These are phyloP conservation scores for Xanthoconium purpureum DNA, from an alignment of 768 basidiomycete genomes.

Conservation along the genomic window DNA sequence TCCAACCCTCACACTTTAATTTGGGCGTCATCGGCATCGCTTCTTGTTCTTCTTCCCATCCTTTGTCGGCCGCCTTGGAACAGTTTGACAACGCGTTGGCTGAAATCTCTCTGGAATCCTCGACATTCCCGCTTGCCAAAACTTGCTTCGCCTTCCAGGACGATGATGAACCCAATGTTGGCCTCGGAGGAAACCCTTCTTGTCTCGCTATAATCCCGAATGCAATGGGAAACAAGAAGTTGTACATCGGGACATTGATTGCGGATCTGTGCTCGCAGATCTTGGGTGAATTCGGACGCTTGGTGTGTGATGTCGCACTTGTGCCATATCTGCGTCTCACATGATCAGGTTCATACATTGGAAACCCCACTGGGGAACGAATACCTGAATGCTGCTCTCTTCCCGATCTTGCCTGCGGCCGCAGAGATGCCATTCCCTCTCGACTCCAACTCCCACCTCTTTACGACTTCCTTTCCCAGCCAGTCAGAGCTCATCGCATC, in stretches of 20 bases:
- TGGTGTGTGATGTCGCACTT: conserved; percentile 52
- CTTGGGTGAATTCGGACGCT: conserved; percentile 76
- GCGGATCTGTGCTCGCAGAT: conserved; percentile 88
- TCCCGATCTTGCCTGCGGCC: conserved; percentile 59
- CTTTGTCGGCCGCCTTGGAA: conserved; percentile 50
- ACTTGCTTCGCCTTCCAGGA: conserved; percentile 86
- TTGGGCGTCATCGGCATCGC: conserved; percentile 88
- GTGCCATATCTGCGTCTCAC: conserved; percentile 7
- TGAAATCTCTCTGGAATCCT: conserved; percentile 63
- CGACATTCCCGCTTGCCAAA: conserved; percentile 73
- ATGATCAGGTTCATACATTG: conserved; percentile 62
- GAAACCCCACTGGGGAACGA: conserved; percentile 87
- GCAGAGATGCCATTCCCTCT: conserved; percentile 60
- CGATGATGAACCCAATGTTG: conserved; percentile 48
- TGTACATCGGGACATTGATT: conserved; percentile 85
- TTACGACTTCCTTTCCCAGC: conserved; percentile 47
- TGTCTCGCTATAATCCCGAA: conserved; percentile 78
- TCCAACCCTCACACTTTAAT: conserved; percentile 79
- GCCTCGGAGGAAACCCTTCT: conserved; percentile 52
- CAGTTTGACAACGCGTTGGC: conserved; percentile 65
- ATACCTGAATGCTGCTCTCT: conserved; percentile 67
- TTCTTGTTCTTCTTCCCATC: conserved; percentile 55
- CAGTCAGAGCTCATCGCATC: conserved; percentile 49
- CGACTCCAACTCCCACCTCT: conserved; percentile 42
- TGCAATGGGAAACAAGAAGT: conserved; percentile 82